phyloP scores from a whole-genome alignment of 129 eudicot species.

The Centella asiatica region DNA sequence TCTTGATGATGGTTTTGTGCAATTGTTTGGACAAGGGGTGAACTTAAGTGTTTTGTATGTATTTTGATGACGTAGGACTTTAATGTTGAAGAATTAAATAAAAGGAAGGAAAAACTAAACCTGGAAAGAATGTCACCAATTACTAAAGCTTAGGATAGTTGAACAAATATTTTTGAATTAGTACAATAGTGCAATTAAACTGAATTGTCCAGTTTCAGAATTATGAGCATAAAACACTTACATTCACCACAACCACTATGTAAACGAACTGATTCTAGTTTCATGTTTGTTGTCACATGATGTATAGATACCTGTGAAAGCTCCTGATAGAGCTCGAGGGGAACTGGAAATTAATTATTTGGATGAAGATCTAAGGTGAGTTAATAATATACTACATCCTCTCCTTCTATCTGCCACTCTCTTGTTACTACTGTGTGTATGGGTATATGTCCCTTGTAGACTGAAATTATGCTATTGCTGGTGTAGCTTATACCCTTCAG shows the following conservation, averaged over 20 bases:
- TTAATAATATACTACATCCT: background rate
- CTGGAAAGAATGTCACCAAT: background rate
- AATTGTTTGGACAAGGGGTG: background rate
- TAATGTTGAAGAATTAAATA: background rate
- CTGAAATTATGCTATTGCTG: background rate
- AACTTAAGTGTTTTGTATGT: background rate
- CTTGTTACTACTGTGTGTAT: background rate
- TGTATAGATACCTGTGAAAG: constrained; percentile 73
- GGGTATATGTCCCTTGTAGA: background rate
- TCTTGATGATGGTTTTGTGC: background rate
- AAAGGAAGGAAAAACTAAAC: background rate
- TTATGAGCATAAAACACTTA: too few species aligned
- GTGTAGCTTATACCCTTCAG: too few species aligned
- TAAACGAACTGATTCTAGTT: background rate
- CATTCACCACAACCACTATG: too few species aligned
- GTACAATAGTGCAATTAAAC: background rate
- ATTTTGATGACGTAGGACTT: background rate
- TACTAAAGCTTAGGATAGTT: background rate
- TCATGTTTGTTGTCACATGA: constrained; percentile 7
- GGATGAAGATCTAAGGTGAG: constrained; percentile 84
- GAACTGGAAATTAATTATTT: constrained; percentile 76
- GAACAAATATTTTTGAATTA: background rate
- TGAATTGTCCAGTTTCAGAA: background rate
- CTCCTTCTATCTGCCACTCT: too few species aligned
- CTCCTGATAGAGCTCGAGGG: constrained; percentile 80